Evolutionary conservation across 768 basidiomycete species (phyloP), one percentile per base, ranked within the genome.

Genomic region (Tricholoma hemisulphureum): DNA sequence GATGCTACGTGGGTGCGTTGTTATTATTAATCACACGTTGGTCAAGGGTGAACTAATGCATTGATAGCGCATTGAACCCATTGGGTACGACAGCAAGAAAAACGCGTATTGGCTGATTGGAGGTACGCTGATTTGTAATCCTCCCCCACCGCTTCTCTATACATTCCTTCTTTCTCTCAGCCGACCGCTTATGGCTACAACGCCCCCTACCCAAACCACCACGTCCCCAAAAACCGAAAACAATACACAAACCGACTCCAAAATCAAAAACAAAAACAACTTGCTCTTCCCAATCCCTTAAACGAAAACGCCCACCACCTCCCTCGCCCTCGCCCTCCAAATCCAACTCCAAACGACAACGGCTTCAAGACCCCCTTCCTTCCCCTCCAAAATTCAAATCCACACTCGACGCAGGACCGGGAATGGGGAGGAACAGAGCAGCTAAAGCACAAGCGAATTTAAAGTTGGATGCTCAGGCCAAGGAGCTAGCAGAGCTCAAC

Each of bases 21-120:
- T 5, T 14, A 2, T 43, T 16, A 13, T 24, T 56, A 35, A 31
- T 54, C 20, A 29, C 49, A 49, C 56, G 28, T 57, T 57, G 10
- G 14, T 52, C 29, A 37, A 28, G 49, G 55, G 54, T 54, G 53
- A 28, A 34, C 34, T 53, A 28, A 58, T 39, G 4, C 23, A 46
- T 51, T 52, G 51, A 46, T 53, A 95, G 93, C 87, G 93, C 23
- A 84, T 89, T 55, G 89, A 93, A 65, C 92, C 93, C 8, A 83
- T 94, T 59, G 93, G 93, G 6, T 92, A 89, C 62, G 93, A 94
- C 64, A 80, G 82, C 37, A 86, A 87, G 66, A 77, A 75, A 6
- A 92, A 93, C 68, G 86, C 88, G 0, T 94, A 93, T 67, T 93
- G 91, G 91, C 71, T 93, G 21, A 89, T 95, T 61, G 92, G 93